phyloP scores from a whole-genome alignment of 2,329 filamentous ascomycete genomes.

The Phialophora verrucosa region DNA sequence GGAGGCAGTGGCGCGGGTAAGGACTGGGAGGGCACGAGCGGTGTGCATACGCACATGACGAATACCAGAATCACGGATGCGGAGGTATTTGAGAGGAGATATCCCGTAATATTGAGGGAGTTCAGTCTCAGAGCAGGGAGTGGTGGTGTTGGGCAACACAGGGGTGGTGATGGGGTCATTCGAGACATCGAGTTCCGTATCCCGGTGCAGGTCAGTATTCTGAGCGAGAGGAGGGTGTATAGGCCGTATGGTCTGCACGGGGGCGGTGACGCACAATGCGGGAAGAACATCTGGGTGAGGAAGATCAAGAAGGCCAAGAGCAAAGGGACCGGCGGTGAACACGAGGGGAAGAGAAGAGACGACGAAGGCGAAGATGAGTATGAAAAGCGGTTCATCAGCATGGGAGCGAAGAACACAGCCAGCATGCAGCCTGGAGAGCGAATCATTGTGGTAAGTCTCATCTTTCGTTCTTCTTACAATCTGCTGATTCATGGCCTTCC shows the following conservation, averaged over 20 bases:
- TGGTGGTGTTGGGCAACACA: slow-evolving; percentile 69
- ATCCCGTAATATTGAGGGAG: slow-evolving; percentile 75
- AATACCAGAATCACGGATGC: slow-evolving; percentile 86
- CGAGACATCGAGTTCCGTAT: slow-evolving; percentile 85
- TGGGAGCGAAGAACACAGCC: slow-evolving; percentile 69
- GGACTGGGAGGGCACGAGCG: slow-evolving; percentile 75
- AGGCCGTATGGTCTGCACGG: slow-evolving; percentile 83
- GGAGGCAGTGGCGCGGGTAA: slow-evolving; percentile 78
- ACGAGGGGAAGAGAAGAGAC: slow-evolving; percentile 58
- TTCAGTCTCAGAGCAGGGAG: slow-evolving; percentile 71
- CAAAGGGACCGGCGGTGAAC: slow-evolving; percentile 45
- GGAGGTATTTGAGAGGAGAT: slow-evolving; percentile 80
- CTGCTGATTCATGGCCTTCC: slow-evolving; percentile 17
- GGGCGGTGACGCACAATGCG: slow-evolving; percentile 77
- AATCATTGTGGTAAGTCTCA: slow-evolving; percentile 67
- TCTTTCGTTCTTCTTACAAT: not conserved
- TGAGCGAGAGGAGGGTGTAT: slow-evolving; percentile 77
- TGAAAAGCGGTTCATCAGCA: slow-evolving; percentile 60
- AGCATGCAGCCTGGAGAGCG: slow-evolving; percentile 64
- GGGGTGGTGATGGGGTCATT: slow-evolving; percentile 76
- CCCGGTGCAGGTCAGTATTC: slow-evolving; percentile 78
- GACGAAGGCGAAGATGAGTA: slow-evolving; percentile 44
- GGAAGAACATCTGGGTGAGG: slow-evolving; percentile 86
- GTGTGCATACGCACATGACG: slow-evolving; percentile 85
- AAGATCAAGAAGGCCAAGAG: slow-evolving; percentile 63